Evolutionary conservation across 192 early-diverging fungal species (phyloP), one percentile per base, ranked within the genome.

Genomic region (Coemansia erecta): DNA sequence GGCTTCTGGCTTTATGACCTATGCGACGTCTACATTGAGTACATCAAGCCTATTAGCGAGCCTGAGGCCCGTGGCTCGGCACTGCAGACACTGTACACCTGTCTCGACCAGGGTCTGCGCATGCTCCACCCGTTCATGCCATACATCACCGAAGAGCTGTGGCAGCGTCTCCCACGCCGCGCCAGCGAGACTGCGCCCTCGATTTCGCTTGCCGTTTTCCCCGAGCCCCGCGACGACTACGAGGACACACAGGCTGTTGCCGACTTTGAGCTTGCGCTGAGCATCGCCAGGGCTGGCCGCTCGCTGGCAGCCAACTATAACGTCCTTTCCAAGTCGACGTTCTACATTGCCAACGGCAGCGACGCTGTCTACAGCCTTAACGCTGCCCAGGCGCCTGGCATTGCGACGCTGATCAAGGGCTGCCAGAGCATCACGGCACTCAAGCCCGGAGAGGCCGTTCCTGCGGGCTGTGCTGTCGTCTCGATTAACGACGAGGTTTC

Each of bases 41-140:
- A 85, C 26, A 89, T 89, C 72, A 99, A 99, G 80, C 94, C 94
- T 23, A 81, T 96, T 42, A 87, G 89, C 21, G 85, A 85, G 54
- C 63, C 81, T 45, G 70, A 83, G 48, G 82, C 81, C 40, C 72
- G 74, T 63, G 53, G 63, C 55, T 86, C 87, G 53, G 85, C 89
- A 7, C 88, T 87, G 71, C 87, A 98, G 58, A 93, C 91, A 11
- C 82, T 99, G 43, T 98, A 96, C 81, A 98, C 93, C 6, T 95
- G 94, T 77, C 82, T 98, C 52, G 95, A 99, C 60, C 80, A 83
- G 53, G 95, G 90, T 13, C 81, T 99, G 61, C 90, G 86, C 65
- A 79, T 99, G 53, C 81, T 99, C 63, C 95, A 98, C 65, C 97
- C 97, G 42, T 92, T 99, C 82, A 97, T 97, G 92, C 97, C 97